phyloP scores from a whole-genome alignment of 371 early-diverging fungal species.

The Mucor mucedo region DNA sequence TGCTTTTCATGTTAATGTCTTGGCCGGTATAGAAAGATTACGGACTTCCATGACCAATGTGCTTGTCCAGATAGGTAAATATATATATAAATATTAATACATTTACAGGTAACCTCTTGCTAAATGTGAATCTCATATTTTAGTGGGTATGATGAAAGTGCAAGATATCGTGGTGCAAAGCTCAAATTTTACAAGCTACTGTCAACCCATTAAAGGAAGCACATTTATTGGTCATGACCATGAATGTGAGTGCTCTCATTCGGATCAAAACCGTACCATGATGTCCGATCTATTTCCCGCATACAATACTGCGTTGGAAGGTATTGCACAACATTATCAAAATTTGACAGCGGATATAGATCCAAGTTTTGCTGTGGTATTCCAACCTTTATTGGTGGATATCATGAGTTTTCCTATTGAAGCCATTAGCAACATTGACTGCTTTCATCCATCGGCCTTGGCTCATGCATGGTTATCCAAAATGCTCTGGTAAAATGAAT shows the following conservation, averaged over 20 bases:
- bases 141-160: conserved; percentile 48
- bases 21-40: conserved; percentile 45
- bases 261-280: conserved; percentile 39
- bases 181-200: conserved; percentile 28
- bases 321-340: conserved; percentile 28
- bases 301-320: conserved; percentile 41
- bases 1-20: conserved; percentile 33
- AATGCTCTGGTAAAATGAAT: conserved; percentile 37
- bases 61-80: conserved; percentile 42
- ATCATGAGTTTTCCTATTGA: conserved; percentile 49
- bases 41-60: conserved; percentile 33
- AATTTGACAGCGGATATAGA: conserved; percentile 1
- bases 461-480: conserved; percentile 40
- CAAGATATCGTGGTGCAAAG: conserved; percentile 26
- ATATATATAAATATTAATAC: background rate
- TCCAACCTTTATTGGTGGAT: conserved; percentile 43
- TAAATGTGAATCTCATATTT: background rate
- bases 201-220: conserved; percentile 39
- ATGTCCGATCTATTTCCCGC: conserved; percentile 36
- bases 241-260: conserved; percentile 53
- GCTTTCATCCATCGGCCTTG: conserved; percentile 40
- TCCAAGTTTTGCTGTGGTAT: conserved; percentile 45
- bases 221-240: conserved; percentile 47
- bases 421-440: conserved; percentile 45
- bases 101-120: too few relatives aligned